A percentile compares a stretch with the other conserved stretches of the same genome.
Conservation (phyloP, 2,329 filamentous ascomycete genomes). For the Chaetomiaceae sp. region DNA sequence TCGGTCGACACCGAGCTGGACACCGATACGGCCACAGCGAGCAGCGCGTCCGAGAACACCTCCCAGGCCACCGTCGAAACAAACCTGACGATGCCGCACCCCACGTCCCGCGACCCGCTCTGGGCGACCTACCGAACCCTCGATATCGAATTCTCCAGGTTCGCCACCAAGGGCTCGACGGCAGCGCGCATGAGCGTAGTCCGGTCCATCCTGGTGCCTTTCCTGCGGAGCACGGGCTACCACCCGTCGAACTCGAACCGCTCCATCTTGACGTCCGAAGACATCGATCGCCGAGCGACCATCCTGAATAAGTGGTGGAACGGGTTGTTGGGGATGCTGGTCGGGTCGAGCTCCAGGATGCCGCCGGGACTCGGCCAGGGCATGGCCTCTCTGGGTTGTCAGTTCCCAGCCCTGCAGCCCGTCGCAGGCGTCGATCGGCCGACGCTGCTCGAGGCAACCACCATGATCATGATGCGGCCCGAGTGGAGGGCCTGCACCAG, state of each 20-base stretch:
- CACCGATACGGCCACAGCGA: slow-evolving; percentile 25
- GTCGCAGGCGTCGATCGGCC: slow-evolving; percentile 82
- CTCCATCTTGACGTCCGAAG: slow-evolving; percentile 61
- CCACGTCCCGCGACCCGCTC: slow-evolving; percentile 45
- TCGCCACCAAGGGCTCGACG: slow-evolving; percentile 63
- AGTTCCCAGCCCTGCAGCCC: slow-evolving; percentile 47
- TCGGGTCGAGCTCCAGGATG: slow-evolving; percentile 46
- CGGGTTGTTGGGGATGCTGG: slow-evolving; percentile 73
- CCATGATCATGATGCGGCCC: slow-evolving; percentile 78
- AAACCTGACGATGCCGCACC: slow-evolving; percentile 40
- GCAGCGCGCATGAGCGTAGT: slow-evolving; percentile 66
- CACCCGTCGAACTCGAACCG: slow-evolving; percentile 59
- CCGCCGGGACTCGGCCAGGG: slow-evolving; percentile 24
- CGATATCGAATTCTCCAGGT: slow-evolving; percentile 48
- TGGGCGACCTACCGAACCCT: slow-evolving; percentile 52
- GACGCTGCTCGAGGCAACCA: slow-evolving; percentile 70
- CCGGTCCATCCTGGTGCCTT: slow-evolving; percentile 67
- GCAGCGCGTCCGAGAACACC: slow-evolving; percentile 29
- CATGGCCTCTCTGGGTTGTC: slow-evolving; percentile 15
- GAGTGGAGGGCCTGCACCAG: slow-evolving; percentile 79
- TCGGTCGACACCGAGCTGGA: slow-evolving; percentile 24
- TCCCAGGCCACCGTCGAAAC: slow-evolving; percentile 41
- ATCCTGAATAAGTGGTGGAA: slow-evolving; percentile 92
- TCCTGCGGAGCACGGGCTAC: slow-evolving; percentile 64
- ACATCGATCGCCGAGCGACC: slow-evolving; percentile 72